Percentiles rank a stretch among this genome's conserved stretches.
These are phyloP conservation scores for Gaeumannomyces tritici DNA, from an alignment of 2,329 filamentous ascomycete species.

Conservation along the genomic window DNA sequence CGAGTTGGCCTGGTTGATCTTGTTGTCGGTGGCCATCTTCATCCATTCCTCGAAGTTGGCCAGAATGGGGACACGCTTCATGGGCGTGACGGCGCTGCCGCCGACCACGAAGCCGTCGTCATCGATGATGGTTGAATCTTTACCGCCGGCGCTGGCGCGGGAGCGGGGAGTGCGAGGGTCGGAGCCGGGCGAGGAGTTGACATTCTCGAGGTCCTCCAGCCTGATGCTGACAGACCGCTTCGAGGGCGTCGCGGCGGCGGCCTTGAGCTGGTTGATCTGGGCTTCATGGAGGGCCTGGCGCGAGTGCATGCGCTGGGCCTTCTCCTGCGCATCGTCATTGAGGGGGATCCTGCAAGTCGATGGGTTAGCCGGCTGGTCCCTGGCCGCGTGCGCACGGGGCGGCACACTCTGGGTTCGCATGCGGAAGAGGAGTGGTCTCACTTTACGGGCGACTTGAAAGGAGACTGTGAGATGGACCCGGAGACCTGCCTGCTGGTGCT, in stretches of 20 bases:
- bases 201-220: constrained; percentile 48
- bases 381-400: neutral
- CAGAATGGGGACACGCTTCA: constrained; percentile 90
- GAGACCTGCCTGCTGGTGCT: constrained; percentile 32
- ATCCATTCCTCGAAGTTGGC: constrained; percentile 99
- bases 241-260: constrained; percentile 60
- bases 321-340: constrained; percentile 91
- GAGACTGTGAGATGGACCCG: constrained; percentile 36
- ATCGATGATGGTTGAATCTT: constrained; percentile 24
- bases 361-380: neutral
- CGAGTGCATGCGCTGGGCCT: constrained; percentile 76
- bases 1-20: constrained; percentile 95
- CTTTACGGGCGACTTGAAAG: constrained; percentile 50
- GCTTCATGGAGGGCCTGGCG: constrained; percentile 82
- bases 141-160: constrained; percentile 20
- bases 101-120: constrained; percentile 56
- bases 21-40: constrained; percentile 99
- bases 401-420: constrained; percentile 2
- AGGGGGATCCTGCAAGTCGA: constrained; percentile 64
- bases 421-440: constrained; percentile 22
- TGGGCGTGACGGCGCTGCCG: constrained; percentile 75
- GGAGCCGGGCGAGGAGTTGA: constrained; percentile 35
- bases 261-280: constrained; percentile 86
- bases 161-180: constrained; percentile 45
- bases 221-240: constrained; percentile 53